A percentile compares a stretch with the other conserved stretches of the same genome.
These are phyloP conservation scores for Leccinellum rugosiceps DNA, from an alignment of 768 basidiomycete genomes.

Conservation along the genomic window DNA sequence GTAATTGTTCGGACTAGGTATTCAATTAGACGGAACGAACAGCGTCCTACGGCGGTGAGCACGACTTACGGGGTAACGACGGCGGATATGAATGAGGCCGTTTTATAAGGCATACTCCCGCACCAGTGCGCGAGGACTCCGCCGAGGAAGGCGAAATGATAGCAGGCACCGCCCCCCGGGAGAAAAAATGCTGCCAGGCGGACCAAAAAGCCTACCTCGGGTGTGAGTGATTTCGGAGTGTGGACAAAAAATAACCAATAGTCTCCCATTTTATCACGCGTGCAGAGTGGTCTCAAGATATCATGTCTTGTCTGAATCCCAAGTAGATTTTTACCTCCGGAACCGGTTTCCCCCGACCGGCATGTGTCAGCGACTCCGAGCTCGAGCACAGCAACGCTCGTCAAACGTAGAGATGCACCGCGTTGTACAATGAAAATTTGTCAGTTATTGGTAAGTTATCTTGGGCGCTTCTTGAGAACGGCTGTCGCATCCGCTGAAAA, in stretches of 20 bases:
- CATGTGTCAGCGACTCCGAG: neutral
- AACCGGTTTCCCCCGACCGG: neutral
- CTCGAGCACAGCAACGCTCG: neutral
- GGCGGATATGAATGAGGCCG: neutral
- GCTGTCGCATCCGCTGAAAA: no score
- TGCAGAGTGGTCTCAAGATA: neutral
- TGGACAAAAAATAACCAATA: neutral
- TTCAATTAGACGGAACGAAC: neutral
- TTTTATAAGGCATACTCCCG: constrained; percentile 1
- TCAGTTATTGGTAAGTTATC: no score
- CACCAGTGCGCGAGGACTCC: constrained; percentile 18
- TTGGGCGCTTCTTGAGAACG: no score
- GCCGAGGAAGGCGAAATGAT: constrained; percentile 12
- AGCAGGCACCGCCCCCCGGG: constrained; percentile 3
- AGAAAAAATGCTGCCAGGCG: neutral
- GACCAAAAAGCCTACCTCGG: neutral
- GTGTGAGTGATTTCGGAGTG: constrained; percentile 2
- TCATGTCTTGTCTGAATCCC: neutral
- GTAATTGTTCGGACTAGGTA: neutral
- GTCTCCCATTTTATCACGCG: constrained; percentile 3
- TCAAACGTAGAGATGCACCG: neutral
- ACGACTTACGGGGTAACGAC: constrained; percentile 1
- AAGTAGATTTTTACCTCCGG: neutral
- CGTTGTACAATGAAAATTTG: no score
- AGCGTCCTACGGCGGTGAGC: neutral